Percentiles rank a stretch among this genome's conserved stretches.
Evolutionary conservation across 1,139 yeast species (phyloP).

Genomic region (Chernovozyma aurita): DNA sequence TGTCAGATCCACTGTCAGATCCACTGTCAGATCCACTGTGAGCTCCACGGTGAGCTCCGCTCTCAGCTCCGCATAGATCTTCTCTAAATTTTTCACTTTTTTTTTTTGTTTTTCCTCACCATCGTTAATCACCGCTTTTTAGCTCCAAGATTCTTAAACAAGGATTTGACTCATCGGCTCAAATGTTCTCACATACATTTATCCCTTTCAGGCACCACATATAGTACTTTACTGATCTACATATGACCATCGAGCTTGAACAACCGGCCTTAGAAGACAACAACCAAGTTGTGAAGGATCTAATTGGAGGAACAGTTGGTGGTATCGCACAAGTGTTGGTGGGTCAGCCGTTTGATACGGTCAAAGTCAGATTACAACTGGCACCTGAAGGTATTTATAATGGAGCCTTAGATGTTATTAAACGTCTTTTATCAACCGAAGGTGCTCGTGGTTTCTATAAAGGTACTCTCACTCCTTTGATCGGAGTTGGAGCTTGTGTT

Average conservation of each 20-base stretch:
- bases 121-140: too few relatives aligned
- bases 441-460: conserved; percentile 82
- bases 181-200: too few relatives aligned
- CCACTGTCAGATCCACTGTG: too few relatives aligned
- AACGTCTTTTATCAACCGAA: conserved; percentile 63
- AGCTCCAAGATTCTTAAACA: too few relatives aligned
- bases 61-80: neutral
- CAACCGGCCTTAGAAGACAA: conserved; percentile 41
- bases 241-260: conserved; percentile 43
- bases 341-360: conserved; percentile 97
- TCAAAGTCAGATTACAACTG: conserved; percentile 85
- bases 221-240: too few relatives aligned
- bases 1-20: too few relatives aligned
- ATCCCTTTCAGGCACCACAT: too few relatives aligned
- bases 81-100: neutral
- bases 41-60: too few relatives aligned
- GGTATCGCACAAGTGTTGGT: conserved; percentile 91
- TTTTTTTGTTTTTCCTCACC: neutral
- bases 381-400: conserved; percentile 73
- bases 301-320: conserved; percentile 87
- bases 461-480: conserved; percentile 78
- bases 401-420: conserved; percentile 75
- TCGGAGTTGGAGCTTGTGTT: conserved; percentile 93
- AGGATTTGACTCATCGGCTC: too few relatives aligned
- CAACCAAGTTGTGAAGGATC: conserved; percentile 68